A percentile compares a stretch with the other conserved stretches of the same genome.
Evolutionary conservation across 352 stramenopile species (phyloP).

Genomic region (Phytophthora tentaculata): DNA sequence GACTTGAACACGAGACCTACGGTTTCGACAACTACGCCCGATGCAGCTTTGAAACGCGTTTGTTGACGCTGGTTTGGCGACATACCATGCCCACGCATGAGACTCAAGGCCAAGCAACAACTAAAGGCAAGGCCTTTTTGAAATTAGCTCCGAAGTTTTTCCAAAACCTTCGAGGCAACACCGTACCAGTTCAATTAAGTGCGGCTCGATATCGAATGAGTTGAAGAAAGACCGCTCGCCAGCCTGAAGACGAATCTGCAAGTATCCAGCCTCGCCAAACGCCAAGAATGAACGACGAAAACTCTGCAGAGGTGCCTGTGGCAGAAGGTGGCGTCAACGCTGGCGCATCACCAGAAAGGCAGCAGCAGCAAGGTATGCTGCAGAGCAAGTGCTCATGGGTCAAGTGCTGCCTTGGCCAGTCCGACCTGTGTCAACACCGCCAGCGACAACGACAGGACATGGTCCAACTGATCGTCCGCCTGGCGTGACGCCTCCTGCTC

Average conservation of each 20-base stretch:
- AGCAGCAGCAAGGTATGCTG: background rate
- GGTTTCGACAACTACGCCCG: too few relatives aligned
- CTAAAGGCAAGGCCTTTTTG: slow-evolving; percentile 14
- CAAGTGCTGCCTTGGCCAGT: too few relatives aligned
- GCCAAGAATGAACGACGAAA: background rate
- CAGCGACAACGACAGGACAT: background rate
- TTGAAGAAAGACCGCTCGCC: slow-evolving; percentile 8
- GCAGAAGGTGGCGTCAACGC: too few relatives aligned
- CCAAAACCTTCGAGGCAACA: slow-evolving; percentile 15
- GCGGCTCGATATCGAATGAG: slow-evolving; percentile 2
- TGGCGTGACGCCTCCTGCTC: too few relatives aligned
- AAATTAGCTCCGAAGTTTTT: slow-evolving; percentile 14
- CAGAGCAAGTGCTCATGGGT: background rate
- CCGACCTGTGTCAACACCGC: background rate
- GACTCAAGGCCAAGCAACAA: background rate
- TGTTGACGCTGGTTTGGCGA: too few relatives aligned
- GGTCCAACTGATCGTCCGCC: background rate
- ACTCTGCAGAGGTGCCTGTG: background rate
- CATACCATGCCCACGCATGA: too few relatives aligned
- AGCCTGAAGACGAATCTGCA: slow-evolving; percentile 10
- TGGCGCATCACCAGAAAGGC: too few relatives aligned
- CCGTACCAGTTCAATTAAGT: slow-evolving; percentile 9
- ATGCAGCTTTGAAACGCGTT: too few relatives aligned
- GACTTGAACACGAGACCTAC: too few relatives aligned
- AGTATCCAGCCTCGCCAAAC: slow-evolving; percentile 10